Conservation (phyloP, 2,329 filamentous ascomycete species). For the Venturia aucupariae region DNA sequence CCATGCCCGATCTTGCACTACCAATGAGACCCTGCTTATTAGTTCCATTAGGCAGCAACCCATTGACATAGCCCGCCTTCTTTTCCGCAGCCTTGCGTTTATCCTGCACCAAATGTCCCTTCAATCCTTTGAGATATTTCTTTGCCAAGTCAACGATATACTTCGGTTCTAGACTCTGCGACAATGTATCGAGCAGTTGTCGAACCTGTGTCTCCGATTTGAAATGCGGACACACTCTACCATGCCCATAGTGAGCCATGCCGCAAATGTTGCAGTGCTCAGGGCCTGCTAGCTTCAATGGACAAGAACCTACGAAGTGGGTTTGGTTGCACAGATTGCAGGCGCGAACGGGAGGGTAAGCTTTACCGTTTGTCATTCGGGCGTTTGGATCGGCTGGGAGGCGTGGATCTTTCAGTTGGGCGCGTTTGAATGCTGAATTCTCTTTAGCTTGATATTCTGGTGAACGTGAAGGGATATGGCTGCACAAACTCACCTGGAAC, state of each 20-base stretch:
- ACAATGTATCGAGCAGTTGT: constrained; percentile 54
- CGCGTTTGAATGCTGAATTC: neutral
- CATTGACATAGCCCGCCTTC: neutral
- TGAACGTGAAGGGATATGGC: neutral
- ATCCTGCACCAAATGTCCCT: constrained; percentile 44
- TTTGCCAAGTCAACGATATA: constrained; percentile 45
- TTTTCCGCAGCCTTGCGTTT: constrained; percentile 35
- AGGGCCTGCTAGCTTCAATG: constrained; percentile 48
- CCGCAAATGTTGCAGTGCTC: constrained; percentile 58
- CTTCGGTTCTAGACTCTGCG: constrained; percentile 46
- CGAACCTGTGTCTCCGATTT: constrained; percentile 53
- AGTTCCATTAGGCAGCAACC: neutral
- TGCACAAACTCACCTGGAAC: neutral
- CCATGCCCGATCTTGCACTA: neutral
- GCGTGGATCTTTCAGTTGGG: neutral
- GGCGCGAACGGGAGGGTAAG: constrained; percentile 10
- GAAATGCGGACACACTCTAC: constrained; percentile 54
- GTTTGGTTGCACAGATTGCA: constrained; percentile 46
- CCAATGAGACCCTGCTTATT: neutral
- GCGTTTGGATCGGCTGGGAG: neutral
- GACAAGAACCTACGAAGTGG: constrained; percentile 52
- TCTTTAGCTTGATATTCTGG: neutral
- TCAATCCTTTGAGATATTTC: constrained; percentile 48
- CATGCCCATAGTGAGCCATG: constrained; percentile 45
- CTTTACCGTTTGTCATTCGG: constrained; percentile 7